phyloP scores from a whole-genome alignment of 148 eudicot genomes.

The Rhododendron kiyosumense region DNA sequence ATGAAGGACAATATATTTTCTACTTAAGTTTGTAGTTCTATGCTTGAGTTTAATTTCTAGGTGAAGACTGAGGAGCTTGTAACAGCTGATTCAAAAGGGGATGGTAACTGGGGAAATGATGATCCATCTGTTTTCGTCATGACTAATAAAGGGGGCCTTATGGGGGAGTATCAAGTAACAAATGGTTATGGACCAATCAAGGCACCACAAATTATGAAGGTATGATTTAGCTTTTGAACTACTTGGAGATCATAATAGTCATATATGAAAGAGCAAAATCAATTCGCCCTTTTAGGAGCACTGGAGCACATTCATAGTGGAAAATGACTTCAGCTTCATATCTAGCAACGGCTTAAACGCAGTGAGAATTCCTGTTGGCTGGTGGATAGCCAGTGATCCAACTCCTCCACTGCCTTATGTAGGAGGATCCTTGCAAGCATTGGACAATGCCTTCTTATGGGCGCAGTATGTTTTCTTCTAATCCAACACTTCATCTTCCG shows the following conservation, averaged over 20 bases:
- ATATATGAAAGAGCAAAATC: not conserved
- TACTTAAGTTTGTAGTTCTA: not conserved
- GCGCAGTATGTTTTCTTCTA: slow-evolving; percentile 12
- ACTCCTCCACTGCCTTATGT: slow-evolving; percentile 23
- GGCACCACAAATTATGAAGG: slow-evolving; percentile 23
- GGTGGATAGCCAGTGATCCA: slow-evolving; percentile 16
- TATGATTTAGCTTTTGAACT: not conserved
- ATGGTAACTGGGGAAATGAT: slow-evolving; percentile 11
- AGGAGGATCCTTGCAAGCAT: slow-evolving; percentile 20
- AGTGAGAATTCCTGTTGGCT: slow-evolving; percentile 26
- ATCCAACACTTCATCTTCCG: not conserved
- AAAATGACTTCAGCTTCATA: slow-evolving; percentile 25
- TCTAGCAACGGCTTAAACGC: slow-evolving; percentile 15
- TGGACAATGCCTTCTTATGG: slow-evolving; percentile 31
- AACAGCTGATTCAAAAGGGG: slow-evolving; percentile 18
- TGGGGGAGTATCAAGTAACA: slow-evolving; percentile 23
- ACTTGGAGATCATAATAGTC: not conserved
- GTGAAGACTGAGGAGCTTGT: slow-evolving; percentile 4
- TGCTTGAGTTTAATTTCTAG: not conserved
- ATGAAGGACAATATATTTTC: not conserved
- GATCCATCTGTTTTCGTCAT: slow-evolving; percentile 15
- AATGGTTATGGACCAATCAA: slow-evolving; percentile 21
- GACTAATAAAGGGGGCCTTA: not conserved
- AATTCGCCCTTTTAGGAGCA: slow-evolving; percentile 12
- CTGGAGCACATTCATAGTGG: slow-evolving; percentile 22